phyloP scores from a whole-genome alignment of 2,329 filamentous ascomycete species.

The Stachybotrys chlorohalonatus region DNA sequence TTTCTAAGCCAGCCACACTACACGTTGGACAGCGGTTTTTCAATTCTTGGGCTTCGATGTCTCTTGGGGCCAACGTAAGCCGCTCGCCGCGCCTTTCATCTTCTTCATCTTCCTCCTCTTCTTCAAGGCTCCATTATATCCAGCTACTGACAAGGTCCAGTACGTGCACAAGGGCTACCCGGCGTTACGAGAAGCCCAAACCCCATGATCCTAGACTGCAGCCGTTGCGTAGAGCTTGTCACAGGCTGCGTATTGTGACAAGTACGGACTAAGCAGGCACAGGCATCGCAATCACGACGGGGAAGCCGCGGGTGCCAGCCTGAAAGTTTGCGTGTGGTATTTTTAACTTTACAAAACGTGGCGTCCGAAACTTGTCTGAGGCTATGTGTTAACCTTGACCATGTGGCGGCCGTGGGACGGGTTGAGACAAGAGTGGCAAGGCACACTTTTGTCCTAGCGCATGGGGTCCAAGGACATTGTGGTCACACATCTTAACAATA shows the following conservation, averaged over 20 bases:
- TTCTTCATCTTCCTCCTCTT: background rate
- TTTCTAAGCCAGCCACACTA: no score
- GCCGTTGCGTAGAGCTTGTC: background rate
- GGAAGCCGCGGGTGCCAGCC: background rate
- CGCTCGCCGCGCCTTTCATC: no score
- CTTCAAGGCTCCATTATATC: no score
- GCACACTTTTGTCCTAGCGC: no score
- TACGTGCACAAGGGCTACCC: background rate
- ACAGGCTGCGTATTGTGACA: background rate
- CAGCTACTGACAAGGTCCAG: no score
- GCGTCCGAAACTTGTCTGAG: background rate
- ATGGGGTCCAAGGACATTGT: no score
- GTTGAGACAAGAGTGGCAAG: background rate
- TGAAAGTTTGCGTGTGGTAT: background rate
- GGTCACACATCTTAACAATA: background rate
- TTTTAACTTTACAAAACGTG: background rate
- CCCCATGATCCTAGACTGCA: background rate
- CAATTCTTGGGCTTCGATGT: background rate
- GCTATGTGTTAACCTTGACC: background rate
- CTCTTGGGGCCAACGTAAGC: background rate
- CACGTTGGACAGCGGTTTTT: background rate
- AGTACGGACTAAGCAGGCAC: background rate
- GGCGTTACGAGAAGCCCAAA: background rate
- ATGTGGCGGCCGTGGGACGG: background rate
- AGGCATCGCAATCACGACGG: background rate